Conservation (phyloP, 768 basidiomycete genomes). For the Naganishia vishniacii region DNA sequence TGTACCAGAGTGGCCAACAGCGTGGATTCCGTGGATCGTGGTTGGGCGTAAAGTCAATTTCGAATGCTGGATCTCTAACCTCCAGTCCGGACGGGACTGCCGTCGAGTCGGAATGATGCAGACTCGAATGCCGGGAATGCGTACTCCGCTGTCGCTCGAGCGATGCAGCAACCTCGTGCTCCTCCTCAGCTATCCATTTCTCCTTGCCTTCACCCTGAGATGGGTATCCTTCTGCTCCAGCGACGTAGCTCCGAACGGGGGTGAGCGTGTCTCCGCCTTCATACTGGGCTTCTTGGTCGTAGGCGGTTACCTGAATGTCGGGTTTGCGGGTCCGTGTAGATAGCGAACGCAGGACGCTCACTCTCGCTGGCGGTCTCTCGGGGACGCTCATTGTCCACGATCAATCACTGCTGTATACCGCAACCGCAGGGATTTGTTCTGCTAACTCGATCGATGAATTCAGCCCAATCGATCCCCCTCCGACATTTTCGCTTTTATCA, state of each 20-base stretch:
- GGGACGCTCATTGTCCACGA: neutral
- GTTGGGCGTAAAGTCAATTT: neutral
- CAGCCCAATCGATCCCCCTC: conserved; percentile 1
- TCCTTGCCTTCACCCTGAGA: conserved; percentile 13
- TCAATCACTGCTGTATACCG: too few relatives aligned
- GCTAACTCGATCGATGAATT: neutral
- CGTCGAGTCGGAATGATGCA: conserved; percentile 7
- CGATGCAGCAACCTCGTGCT: neutral
- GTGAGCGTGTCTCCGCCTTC: neutral
- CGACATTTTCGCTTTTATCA: neutral
- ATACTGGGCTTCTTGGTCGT: conserved; percentile 13
- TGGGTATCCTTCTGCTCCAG: conserved; percentile 16
- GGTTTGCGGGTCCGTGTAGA: conserved; percentile 4
- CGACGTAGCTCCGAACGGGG: conserved; percentile 18
- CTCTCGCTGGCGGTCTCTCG: neutral
- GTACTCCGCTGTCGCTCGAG: conserved; percentile 1
- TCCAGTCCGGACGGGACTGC: neutral
- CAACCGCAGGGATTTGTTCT: too few relatives aligned
- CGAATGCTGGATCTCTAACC: conserved; percentile 14
- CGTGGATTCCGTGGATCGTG: conserved; percentile 12
- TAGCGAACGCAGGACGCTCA: neutral
- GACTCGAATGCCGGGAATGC: conserved; percentile 6
- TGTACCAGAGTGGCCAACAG: conserved; percentile 9
- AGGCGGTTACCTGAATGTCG: conserved; percentile 2
- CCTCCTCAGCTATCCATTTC: conserved; percentile 13